phyloP scores from a whole-genome alignment of 345 rosid genomes.

The Hibiscus syriacus region DNA sequence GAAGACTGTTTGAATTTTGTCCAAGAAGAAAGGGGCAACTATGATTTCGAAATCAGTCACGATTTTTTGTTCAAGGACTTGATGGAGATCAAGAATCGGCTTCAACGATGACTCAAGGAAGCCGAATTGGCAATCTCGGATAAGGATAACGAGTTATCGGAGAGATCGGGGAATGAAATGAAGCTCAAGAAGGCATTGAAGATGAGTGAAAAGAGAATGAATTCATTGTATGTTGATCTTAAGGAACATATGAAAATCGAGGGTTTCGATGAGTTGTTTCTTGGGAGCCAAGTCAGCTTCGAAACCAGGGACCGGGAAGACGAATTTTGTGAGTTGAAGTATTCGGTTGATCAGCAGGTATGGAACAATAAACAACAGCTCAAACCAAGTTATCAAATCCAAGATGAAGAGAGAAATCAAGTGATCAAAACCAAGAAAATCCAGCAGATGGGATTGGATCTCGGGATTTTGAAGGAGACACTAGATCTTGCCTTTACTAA shows the following conservation, averaged over 20 bases:
- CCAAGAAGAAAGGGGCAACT: conserved; percentile 50
- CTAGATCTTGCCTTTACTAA: conserved; percentile 70
- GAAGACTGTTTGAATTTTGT: conserved; percentile 71
- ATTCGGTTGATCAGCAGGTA: conserved; percentile 64
- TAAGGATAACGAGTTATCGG: conserved; percentile 56
- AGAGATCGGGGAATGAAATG: conserved; percentile 43
- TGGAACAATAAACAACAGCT: conserved; percentile 59
- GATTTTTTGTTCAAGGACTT: conserved; percentile 54
- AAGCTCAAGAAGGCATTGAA: conserved; percentile 53
- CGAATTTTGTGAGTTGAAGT: conserved; percentile 51
- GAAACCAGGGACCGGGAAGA: conserved; percentile 35
- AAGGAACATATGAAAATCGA: conserved; percentile 29
- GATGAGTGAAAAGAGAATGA: conserved; percentile 44
- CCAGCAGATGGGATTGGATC: conserved; percentile 55
- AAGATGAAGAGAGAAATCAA: conserved; percentile 21
- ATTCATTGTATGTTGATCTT: conserved; percentile 40
- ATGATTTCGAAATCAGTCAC: conserved; percentile 42
- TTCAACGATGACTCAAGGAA: conserved; percentile 54
- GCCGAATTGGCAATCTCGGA: conserved; percentile 54
- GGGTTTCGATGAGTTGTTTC: conserved; percentile 18
- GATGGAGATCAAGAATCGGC: conserved; percentile 60
- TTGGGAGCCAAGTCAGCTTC: conserved; percentile 8
- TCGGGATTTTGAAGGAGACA: conserved; percentile 59
- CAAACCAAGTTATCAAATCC: conserved; percentile 31
- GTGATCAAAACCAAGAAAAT: conserved; percentile 30